Evolutionary conservation across 495 filamentous ascomycete genomes (phyloP).

Genomic region (Penicillium canescens): DNA sequence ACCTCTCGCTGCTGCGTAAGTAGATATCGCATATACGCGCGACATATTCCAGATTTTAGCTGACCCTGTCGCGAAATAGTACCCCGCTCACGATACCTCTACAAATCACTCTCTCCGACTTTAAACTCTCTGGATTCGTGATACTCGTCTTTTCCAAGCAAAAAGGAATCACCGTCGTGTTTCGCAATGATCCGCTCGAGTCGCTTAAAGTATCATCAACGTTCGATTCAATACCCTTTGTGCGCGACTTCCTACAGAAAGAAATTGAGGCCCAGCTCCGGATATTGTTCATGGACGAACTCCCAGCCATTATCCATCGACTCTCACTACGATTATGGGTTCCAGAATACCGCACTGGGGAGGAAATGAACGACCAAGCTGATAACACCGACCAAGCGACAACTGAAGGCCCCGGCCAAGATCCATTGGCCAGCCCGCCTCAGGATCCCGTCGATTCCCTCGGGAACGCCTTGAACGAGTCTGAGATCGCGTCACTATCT

Average conservation of each 20-base stretch:
- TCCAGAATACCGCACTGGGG: conserved; percentile 75
- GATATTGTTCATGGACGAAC: conserved; percentile 93
- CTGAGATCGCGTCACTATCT: conserved; percentile 71
- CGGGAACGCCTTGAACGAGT: conserved; percentile 72
- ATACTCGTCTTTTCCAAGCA: conserved; percentile 96
- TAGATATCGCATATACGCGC: conserved; percentile 3
- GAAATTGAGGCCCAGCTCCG: conserved; percentile 95
- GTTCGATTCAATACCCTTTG: conserved; percentile 98
- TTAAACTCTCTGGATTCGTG: conserved; percentile 96
- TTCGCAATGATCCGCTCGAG: conserved; percentile 96
- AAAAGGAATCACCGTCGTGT: conserved; percentile 94
- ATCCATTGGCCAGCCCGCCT: conserved; percentile 79
- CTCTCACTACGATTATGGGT: conserved; percentile 88
- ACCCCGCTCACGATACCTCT: conserved; percentile 91
- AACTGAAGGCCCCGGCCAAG: conserved; percentile 54
- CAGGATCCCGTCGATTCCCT: conserved; percentile 73
- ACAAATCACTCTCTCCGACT: conserved; percentile 94
- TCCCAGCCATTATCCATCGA: conserved; percentile 93
- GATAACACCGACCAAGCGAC: conserved; percentile 22
- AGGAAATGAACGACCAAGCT: conserved; percentile 40
- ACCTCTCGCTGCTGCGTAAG: conserved; percentile 84
- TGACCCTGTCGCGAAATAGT: conserved; percentile 26
- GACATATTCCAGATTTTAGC: neutral
- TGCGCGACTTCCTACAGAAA: conserved; percentile 93
- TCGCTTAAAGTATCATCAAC: conserved; percentile 98